Percentiles rank a stretch among this genome's conserved stretches.
phyloP scores from a whole-genome alignment of 352 stramenopile genomes.

The Elongisporangium anandrum region DNA sequence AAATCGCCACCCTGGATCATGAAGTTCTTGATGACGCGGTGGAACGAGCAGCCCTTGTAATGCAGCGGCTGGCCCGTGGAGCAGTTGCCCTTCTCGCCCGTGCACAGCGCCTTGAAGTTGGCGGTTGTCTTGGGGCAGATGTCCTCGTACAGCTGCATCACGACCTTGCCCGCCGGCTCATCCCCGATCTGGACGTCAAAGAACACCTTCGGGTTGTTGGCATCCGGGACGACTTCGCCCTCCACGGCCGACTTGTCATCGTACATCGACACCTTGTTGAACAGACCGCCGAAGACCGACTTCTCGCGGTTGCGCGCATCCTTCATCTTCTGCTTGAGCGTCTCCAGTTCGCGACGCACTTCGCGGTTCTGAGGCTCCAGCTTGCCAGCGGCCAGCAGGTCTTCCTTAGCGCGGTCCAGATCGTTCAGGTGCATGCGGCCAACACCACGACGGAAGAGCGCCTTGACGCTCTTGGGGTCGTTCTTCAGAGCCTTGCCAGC shows the following conservation, averaged over 20 bases:
- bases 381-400: slow-evolving; percentile 79
- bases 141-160: slow-evolving; percentile 97
- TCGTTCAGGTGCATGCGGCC: slow-evolving; percentile 83
- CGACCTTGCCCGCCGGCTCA: slow-evolving; percentile 84
- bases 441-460: slow-evolving; percentile 80
- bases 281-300: slow-evolving; percentile 93
- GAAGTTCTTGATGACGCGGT: slow-evolving; percentile 96
- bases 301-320: slow-evolving; percentile 95
- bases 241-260: slow-evolving; percentile 93
- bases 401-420: slow-evolving; percentile 83
- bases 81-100: slow-evolving; percentile 94
- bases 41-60: slow-evolving; percentile 98
- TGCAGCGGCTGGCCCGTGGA: slow-evolving; percentile 86
- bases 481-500: slow-evolving; percentile 82
- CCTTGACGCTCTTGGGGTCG: slow-evolving; percentile 79
- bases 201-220: slow-evolving; percentile 96
- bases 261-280: slow-evolving; percentile 97
- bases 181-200: slow-evolving; percentile 96
- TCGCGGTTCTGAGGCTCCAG: slow-evolving; percentile 79
- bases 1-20: slow-evolving; percentile 97
- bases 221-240: slow-evolving; percentile 44
- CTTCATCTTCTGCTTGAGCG: slow-evolving; percentile 83
- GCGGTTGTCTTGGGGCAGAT: slow-evolving; percentile 96
- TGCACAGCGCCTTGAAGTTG: slow-evolving; percentile 98
- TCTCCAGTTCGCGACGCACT: slow-evolving; percentile 69